Base-by-base conservation (phyloP, 1,284 basidiomycete species). In the Thecaphora thlaspeos region DNA sequence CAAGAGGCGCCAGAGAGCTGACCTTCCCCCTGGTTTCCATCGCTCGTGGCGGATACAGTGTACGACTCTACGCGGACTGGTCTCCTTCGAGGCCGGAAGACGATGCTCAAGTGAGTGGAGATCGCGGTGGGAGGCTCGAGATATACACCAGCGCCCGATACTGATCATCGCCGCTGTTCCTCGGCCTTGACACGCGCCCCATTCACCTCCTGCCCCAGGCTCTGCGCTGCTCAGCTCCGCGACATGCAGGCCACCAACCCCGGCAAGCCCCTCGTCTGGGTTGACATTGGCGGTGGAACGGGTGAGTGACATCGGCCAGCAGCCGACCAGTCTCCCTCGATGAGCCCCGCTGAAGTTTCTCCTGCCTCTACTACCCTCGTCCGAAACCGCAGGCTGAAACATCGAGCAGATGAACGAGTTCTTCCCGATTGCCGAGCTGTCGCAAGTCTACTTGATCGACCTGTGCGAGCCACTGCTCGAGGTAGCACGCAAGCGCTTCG, bases 271-370 rank as follows among this genome's bases (percentile, higher is more conserved):
- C 80, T 88, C 11, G 82, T 90, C 28, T 90, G 89, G 89, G 82
- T 90, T 28, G 89, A 90, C 76, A 85, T 90, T 51, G 89, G 88
- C 10, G 89, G 88, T 24, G 89, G 88, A 32, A 90, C 88, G 11
- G 87, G 86, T 82, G 47, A 52, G 70, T 53, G 15, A 8, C 28
- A 39, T 46, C n/a, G n/a, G n/a, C n/a, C n/a, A n/a, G n/a, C n/a
- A n/a, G n/a, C n/a, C n/a, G n/a, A n/a, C n/a, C n/a, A n/a, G n/a
- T n/a, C n/a, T n/a, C n/a, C n/a, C n/a, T n/a, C n/a, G n/a, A n/a
- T n/a, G n/a, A n/a, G n/a, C n/a, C n/a, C n/a, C n/a, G n/a, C n/a
- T n/a, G n/a, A n/a, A n/a, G n/a, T n/a, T n/a, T n/a, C n/a, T n/a
- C n/a, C n/a, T n/a, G n/a, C n/a, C n/a, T n/a, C n/a, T n/a, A n/a